Conservation (phyloP, 2,329 filamentous ascomycete species). For the Trichoderma endophyticum region DNA sequence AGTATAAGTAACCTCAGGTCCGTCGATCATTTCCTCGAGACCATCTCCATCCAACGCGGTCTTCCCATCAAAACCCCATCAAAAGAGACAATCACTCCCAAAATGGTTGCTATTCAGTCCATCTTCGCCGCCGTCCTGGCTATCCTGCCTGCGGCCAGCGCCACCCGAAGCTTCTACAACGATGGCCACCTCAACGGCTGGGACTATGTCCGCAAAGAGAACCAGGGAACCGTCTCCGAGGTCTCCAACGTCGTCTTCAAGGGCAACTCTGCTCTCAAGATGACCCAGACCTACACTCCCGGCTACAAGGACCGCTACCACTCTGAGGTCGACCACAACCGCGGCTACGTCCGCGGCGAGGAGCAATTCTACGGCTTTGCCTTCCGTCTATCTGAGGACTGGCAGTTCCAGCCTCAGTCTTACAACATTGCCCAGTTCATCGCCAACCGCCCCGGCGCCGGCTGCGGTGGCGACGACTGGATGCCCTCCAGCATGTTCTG, state of each 20-base stretch:
- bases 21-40: not conserved
- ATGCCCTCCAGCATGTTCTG: slow-evolving; percentile 50
- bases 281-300: slow-evolving; percentile 43
- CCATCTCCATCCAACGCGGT: not conserved
- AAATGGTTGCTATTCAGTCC: slow-evolving; percentile 19
- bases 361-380: slow-evolving; percentile 48
- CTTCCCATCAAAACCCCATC: not conserved
- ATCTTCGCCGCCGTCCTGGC: slow-evolving; percentile 22
- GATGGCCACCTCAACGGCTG: slow-evolving; percentile 41
- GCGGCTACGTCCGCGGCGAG: slow-evolving; percentile 45
- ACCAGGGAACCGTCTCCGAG: slow-evolving; percentile 41
- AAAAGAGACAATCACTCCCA: not conserved
- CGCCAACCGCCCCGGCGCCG: slow-evolving; percentile 43
- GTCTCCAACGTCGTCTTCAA: slow-evolving; percentile 41
- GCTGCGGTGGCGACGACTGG: slow-evolving; percentile 42
- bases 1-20: slow-evolving; percentile 8
- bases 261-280: slow-evolving; percentile 40
- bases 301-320: slow-evolving; percentile 46
- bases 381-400: slow-evolving; percentile 46
- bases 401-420: slow-evolving; percentile 44
- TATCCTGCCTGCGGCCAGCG: slow-evolving; percentile 28
- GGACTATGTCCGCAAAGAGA: slow-evolving; percentile 38
- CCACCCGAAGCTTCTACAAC: slow-evolving; percentile 41
- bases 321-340: slow-evolving; percentile 44
- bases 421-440: slow-evolving; percentile 53